Percentiles rank a stretch among this genome's conserved stretches.
Evolutionary conservation across 1,284 basidiomycete genomes (phyloP).

Genomic region (Sanghuangporus weigelae): DNA sequence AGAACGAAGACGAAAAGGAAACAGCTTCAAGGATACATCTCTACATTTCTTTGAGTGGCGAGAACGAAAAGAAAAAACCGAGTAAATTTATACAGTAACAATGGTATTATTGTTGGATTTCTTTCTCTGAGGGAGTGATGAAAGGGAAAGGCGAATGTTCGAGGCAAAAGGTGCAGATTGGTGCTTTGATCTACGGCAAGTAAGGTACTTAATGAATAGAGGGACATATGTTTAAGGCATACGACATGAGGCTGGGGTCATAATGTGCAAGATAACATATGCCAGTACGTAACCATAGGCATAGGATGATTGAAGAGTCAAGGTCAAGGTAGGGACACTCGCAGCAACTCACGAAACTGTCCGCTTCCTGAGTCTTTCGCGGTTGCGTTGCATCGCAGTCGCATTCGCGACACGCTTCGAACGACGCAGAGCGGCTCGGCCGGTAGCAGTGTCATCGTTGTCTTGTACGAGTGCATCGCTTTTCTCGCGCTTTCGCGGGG

Average conservation of each 20-base stretch:
- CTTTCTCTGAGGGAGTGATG: not conserved
- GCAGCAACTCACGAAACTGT: not conserved
- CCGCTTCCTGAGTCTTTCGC: conserved; percentile 14
- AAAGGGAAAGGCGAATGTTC: not conserved
- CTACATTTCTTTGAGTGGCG: conserved; percentile 10
- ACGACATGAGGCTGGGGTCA: not conserved
- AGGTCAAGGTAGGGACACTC: not conserved
- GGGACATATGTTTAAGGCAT: not conserved
- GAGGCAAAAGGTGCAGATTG: not conserved
- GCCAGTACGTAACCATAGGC: not conserved
- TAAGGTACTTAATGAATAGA: not conserved
- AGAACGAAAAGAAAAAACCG: not conserved
- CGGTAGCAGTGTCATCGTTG: not conserved
- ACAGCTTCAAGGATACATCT: conserved; percentile 13
- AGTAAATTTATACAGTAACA: conserved; percentile 6
- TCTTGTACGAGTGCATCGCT: not conserved
- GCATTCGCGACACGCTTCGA: conserved; percentile 64
- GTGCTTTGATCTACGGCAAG: not conserved
- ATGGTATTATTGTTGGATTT: not conserved
- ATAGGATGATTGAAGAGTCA: not conserved
- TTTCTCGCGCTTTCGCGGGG: not conserved
- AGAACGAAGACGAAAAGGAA: not conserved
- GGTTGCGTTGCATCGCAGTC: conserved; percentile 38
- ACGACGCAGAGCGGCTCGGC: conserved; percentile 41
- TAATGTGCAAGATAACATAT: not conserved